A percentile compares a stretch with the other conserved stretches of the same genome.
Conservation (phyloP, 1,139 yeast genomes). For the Geotrichum klebahnii region DNA sequence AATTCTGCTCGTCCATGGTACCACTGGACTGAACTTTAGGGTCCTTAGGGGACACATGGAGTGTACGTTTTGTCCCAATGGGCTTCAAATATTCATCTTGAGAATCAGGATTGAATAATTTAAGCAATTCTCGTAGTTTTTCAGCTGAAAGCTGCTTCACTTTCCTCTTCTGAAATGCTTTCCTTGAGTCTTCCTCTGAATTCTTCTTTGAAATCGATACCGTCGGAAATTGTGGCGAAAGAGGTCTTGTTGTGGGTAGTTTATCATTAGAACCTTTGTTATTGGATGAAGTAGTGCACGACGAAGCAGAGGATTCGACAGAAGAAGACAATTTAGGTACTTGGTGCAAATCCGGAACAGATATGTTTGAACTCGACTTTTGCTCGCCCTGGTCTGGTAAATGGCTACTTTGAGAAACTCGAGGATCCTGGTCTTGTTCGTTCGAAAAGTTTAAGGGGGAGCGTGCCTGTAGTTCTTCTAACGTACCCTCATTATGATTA, state of each 20-base stretch:
- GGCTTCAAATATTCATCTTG: slow-evolving; percentile 4
- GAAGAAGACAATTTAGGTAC: slow-evolving; percentile 25
- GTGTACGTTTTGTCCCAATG: not conserved
- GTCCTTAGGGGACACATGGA: not conserved
- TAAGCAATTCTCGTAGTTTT: slow-evolving; percentile 11
- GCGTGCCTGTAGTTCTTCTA: too few relatives aligned
- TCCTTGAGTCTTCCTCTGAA: not conserved
- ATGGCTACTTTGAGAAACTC: not conserved
- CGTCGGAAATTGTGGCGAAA: not conserved
- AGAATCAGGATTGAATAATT: slow-evolving; percentile 10
- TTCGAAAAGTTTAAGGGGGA: not conserved
- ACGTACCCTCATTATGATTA: not conserved
- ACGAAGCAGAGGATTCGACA: slow-evolving; percentile 22
- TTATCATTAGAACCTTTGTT: slow-evolving; percentile 16
- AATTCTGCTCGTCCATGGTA: not conserved
- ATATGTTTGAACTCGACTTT: not conserved
- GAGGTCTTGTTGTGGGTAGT: slow-evolving; percentile 1
- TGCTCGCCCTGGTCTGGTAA: not conserved
- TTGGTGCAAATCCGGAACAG: slow-evolving; percentile 20
- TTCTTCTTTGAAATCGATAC: not conserved
- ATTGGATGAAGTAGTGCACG: slow-evolving; percentile 18
- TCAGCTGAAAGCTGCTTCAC: slow-evolving; percentile 5
- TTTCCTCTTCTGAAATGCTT: not conserved
- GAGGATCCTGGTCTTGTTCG: not conserved
- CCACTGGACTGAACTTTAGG: not conserved